A percentile compares a stretch with the other conserved stretches of the same genome.
Conservation (phyloP, 2,329 filamentous ascomycete genomes). For the Fusarium subglutinans region DNA sequence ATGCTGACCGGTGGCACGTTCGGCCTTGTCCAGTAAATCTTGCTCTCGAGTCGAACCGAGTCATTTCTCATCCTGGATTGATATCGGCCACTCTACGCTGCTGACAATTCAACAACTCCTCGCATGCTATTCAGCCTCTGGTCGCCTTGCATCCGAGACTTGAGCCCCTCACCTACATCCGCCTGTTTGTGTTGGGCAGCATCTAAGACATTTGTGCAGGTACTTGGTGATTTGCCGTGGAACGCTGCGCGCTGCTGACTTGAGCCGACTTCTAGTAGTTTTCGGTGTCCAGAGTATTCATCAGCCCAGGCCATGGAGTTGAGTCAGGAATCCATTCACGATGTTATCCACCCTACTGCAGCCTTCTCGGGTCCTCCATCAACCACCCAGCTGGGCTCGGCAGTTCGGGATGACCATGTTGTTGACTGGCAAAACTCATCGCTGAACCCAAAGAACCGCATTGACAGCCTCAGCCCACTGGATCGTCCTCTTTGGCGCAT, state of each 20-base stretch:
- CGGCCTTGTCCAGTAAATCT: background rate
- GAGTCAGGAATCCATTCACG: constrained; percentile 60
- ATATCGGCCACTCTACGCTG: constrained; percentile 15
- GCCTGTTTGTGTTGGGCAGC: constrained; percentile 20
- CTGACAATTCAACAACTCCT: constrained; percentile 12
- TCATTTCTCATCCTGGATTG: constrained; percentile 5
- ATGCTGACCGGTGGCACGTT: constrained; percentile 15
- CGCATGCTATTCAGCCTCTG: constrained; percentile 6
- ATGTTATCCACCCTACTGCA: constrained; percentile 67
- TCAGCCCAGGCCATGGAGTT: constrained; percentile 59
- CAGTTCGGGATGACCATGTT: background rate
- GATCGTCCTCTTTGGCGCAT: constrained; percentile 63
- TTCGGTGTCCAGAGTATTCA: constrained; percentile 1
- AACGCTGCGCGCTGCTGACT: constrained; percentile 23
- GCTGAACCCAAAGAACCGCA: constrained; percentile 69
- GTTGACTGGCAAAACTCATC: constrained; percentile 57
- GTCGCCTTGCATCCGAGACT: constrained; percentile 28
- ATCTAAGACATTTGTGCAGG: constrained; percentile 35
- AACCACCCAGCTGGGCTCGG: background rate
- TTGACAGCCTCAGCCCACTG: constrained; percentile 62
- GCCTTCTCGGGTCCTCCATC: constrained; percentile 51
- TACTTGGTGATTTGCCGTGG: constrained; percentile 32
- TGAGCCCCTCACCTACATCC: constrained; percentile 29
- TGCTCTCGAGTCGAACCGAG: background rate
- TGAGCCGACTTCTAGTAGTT: constrained; percentile 4